phyloP scores from a whole-genome alignment of 495 filamentous ascomycete species.

The Hyaloscypha variabilis region DNA sequence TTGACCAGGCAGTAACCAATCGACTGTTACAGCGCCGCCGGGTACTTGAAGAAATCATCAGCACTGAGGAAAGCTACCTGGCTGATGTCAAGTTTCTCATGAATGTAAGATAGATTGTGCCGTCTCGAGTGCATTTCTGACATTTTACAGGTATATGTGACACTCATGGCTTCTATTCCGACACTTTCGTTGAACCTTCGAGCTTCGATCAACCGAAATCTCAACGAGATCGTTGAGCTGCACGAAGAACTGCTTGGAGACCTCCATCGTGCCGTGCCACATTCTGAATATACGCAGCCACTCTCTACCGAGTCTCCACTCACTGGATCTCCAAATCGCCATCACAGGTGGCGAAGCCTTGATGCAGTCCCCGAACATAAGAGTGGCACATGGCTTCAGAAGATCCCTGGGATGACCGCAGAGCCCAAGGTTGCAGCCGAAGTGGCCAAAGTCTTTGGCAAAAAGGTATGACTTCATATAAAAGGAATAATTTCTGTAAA shows the following conservation, averaged over 20 bases:
- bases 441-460: conserved; percentile 77
- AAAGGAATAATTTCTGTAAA: conserved; percentile 12
- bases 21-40: conserved; percentile 74
- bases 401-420: conserved; percentile 57
- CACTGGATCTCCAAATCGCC: conserved; percentile 26
- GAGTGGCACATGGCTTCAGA: conserved; percentile 44
- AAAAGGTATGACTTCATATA: conserved; percentile 55
- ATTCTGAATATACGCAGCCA: conserved; percentile 60
- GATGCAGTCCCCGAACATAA: conserved; percentile 59
- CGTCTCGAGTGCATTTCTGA: conserved; percentile 24
- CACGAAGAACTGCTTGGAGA: conserved; percentile 72
- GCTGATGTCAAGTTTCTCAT: conserved; percentile 82
- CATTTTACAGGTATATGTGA: conserved; percentile 62
- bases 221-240: conserved; percentile 69
- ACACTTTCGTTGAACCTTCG: conserved; percentile 56
- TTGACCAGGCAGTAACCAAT: conserved; percentile 71
- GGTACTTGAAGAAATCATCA: conserved; percentile 81
- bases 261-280: conserved; percentile 61
- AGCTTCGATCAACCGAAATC: conserved; percentile 64
- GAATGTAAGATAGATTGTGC: conserved; percentile 59
- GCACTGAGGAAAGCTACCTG: conserved; percentile 87
- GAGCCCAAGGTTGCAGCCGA: conserved; percentile 72
- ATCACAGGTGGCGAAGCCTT: conserved; percentile 61
- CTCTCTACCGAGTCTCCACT: conserved; percentile 32
- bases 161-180: conserved; percentile 62